These are phyloP conservation scores for Gossypium raimondii DNA, from an alignment of 345 rosid species.

Conservation along the genomic window DNA sequence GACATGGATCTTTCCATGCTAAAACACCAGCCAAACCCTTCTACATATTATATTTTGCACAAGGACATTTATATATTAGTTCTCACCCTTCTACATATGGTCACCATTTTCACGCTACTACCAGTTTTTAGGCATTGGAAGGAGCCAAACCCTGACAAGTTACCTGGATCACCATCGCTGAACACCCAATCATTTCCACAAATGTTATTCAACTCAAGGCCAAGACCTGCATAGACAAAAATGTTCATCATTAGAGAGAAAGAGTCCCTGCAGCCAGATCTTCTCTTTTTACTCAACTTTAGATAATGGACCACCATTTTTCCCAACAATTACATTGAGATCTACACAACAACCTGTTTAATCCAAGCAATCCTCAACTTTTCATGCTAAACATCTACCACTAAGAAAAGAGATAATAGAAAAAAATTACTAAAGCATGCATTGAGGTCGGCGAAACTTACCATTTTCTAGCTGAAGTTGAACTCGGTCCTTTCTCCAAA, in stretches of 20 bases:
- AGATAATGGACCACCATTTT: not conserved
- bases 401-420: not conserved
- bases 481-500: conserved; percentile 47
- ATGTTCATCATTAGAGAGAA: too few relatives aligned
- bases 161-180: conserved; percentile 89
- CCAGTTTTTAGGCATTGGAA: not conserved
- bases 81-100: not conserved
- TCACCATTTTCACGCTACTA: not conserved
- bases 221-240: conserved; percentile 53
- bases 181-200: conserved; percentile 73
- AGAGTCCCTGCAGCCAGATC: too few relatives aligned
- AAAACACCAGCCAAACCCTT: conserved; percentile 30
- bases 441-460: conserved; percentile 31
- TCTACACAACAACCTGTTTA: not conserved
- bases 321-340: not conserved
- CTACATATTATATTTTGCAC: too few relatives aligned
- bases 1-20: conserved; percentile 99
- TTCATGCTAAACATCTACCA: not conserved
- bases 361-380: not conserved
- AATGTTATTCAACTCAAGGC: conserved; percentile 58
- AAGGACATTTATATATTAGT: not conserved
- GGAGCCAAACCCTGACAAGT: conserved; percentile 6
- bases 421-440: not conserved
- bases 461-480: conserved; percentile 76
- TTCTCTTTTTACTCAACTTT: not conserved